Conservation (phyloP, 305 asterid genomes). For the Coffea humblotiana region DNA sequence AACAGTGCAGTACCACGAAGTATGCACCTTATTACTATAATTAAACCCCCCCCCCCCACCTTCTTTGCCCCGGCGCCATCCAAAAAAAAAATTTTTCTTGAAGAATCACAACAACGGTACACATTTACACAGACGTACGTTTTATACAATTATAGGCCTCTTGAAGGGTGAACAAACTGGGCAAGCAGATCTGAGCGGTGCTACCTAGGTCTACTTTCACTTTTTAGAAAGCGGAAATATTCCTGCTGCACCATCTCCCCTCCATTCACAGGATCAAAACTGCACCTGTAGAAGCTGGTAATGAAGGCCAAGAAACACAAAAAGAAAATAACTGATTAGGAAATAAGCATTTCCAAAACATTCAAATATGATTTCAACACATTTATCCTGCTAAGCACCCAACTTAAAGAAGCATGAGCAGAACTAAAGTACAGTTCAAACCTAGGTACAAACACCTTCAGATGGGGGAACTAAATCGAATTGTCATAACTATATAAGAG, state of each 20-base stretch:
- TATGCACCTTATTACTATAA: background rate
- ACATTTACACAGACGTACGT: background rate
- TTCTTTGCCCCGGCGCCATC: too few species aligned
- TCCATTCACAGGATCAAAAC: conserved; percentile 81
- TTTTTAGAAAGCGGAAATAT: conserved; percentile 62
- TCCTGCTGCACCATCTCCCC: conserved; percentile 89
- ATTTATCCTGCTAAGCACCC: background rate
- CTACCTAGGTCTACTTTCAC: conserved; percentile 54
- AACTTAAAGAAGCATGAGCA: background rate
- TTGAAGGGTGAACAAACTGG: background rate
- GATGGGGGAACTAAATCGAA: background rate
- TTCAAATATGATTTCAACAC: background rate
- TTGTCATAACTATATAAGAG: background rate
- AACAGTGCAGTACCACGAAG: background rate
- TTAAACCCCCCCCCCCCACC: too few species aligned
- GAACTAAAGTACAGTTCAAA: background rate
- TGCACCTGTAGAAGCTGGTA: conserved; percentile 80
- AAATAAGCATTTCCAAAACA: conserved; percentile 13
- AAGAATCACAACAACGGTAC: background rate
- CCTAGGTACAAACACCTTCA: background rate
- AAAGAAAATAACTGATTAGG: conserved; percentile 10
- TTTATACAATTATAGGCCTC: conserved; percentile 12
- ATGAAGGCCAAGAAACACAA: conserved; percentile 13
- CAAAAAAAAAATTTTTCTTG: background rate
- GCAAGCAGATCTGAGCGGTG: background rate